Evolutionary conservation across 257 asterid species (phyloP).

Genomic region (Petunia axillaris): DNA sequence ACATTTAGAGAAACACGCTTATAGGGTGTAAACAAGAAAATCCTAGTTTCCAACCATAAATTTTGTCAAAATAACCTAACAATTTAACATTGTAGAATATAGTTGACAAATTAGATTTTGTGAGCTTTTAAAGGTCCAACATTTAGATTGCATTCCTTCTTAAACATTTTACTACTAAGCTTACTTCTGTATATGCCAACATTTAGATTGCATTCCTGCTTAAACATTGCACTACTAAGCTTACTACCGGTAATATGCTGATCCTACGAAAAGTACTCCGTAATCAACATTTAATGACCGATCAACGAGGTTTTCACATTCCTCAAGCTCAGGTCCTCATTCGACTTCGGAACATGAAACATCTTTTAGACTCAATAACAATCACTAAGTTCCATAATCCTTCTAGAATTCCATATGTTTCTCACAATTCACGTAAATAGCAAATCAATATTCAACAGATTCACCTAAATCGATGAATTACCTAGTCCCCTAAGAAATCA

Average conservation of each 20-base stretch:
- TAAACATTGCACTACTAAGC: neutral
- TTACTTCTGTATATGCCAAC: neutral
- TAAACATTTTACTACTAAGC: neutral
- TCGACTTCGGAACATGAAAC: constrained; percentile 12
- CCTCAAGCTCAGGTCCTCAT: neutral
- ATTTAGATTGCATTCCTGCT: neutral
- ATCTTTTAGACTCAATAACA: neutral
- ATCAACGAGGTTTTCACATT: constrained; percentile 4
- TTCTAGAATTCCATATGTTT: neutral
- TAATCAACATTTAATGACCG: neutral
- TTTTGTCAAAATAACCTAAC: neutral
- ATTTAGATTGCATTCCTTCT: neutral
- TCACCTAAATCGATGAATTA: neutral
- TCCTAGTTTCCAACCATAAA: neutral
- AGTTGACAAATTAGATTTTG: neutral
- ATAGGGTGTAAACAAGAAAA: neutral
- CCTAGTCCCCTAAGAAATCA: neutral
- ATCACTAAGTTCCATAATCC: constrained; percentile 5
- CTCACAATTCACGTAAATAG: neutral
- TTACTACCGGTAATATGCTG: neutral
- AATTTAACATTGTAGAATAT: neutral
- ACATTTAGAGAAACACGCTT: neutral
- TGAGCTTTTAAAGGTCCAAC: neutral
- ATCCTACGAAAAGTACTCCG: neutral
- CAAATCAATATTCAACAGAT: constrained; percentile 13